These are phyloP conservation scores for Diaporthe batatas DNA, from an alignment of 2,329 filamentous ascomycete genomes.

Conservation along the genomic window DNA sequence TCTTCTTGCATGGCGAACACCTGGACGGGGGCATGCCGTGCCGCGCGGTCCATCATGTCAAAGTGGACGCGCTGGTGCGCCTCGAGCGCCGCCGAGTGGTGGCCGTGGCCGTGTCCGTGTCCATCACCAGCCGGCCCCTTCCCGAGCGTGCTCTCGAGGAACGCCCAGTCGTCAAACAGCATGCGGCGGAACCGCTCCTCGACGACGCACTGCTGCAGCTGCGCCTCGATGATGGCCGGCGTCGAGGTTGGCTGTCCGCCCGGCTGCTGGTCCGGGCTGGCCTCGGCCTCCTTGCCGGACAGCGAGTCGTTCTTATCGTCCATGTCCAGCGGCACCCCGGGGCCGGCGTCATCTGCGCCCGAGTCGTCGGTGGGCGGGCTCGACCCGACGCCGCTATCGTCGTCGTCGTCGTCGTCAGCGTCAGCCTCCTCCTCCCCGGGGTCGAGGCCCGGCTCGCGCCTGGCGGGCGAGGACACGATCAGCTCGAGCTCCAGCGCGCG, in stretches of 20 bases:
- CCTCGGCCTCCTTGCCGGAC: constrained; percentile 19
- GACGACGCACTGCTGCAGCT: constrained; percentile 7
- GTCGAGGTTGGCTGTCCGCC: background rate
- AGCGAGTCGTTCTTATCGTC: constrained; percentile 32
- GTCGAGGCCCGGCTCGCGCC: background rate
- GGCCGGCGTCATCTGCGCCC: background rate
- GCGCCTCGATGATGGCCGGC: constrained; percentile 12
- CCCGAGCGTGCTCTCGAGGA: constrained; percentile 25
- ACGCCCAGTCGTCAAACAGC: constrained; percentile 30
- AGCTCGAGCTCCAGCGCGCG: constrained; percentile 38
- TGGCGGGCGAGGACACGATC: constrained; percentile 34
- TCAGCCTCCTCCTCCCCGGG: background rate
- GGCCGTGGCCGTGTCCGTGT: too few species aligned
- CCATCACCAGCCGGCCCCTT: background rate
- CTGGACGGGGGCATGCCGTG: background rate
- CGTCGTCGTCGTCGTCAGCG: constrained; percentile 1
- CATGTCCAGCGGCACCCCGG: background rate
- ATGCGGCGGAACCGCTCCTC: background rate
- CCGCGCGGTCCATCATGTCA: constrained; percentile 26
- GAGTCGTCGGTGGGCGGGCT: background rate
- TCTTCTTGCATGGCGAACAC: too few species aligned
- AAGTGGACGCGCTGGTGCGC: constrained; percentile 38
- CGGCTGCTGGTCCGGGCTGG: background rate
- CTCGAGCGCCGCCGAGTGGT: constrained; percentile 36
- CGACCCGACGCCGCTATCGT: constrained; percentile 7